Conservation (phyloP, 208 protist species). For the Crithidia acanthocephali region DNA sequence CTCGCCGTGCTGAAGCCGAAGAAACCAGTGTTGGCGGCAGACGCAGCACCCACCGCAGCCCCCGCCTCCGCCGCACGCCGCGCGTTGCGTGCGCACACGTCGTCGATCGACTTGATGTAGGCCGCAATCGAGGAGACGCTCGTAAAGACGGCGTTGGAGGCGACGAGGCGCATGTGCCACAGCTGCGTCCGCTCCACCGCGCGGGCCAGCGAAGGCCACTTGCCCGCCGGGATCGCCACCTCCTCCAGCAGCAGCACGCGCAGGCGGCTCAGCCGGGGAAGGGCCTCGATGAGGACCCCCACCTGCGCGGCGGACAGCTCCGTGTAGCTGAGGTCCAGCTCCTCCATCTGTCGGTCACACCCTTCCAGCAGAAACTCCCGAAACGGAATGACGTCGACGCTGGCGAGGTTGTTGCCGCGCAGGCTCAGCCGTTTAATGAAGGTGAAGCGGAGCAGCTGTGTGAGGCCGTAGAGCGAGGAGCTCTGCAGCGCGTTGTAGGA, state of each 20-base stretch:
- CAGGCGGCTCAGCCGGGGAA: slow-evolving; percentile 55
- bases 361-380: slow-evolving; percentile 76
- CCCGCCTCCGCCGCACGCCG: neutral
- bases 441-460: slow-evolving; percentile 53
- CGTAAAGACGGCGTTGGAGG: slow-evolving; percentile 25
- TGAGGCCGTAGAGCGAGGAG: slow-evolving; percentile 51
- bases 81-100: slow-evolving; percentile 14
- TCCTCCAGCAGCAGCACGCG: slow-evolving; percentile 73
- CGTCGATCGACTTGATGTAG: slow-evolving; percentile 7
- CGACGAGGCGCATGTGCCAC: slow-evolving; percentile 48
- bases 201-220: slow-evolving; percentile 44
- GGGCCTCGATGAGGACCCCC: slow-evolving; percentile 57
- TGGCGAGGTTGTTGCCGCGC: slow-evolving; percentile 72
- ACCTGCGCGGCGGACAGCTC: slow-evolving; percentile 52
- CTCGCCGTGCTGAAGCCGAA: slow-evolving; percentile 30
- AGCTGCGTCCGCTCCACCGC: slow-evolving; percentile 55
- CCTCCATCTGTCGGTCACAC: slow-evolving; percentile 47
- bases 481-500: slow-evolving; percentile 69
- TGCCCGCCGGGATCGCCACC: slow-evolving; percentile 47
- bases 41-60: neutral
- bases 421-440: slow-evolving; percentile 56
- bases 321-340: slow-evolving; percentile 81
- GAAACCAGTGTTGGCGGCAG: neutral
- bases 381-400: slow-evolving; percentile 38
- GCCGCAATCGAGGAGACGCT: neutral